These are phyloP conservation scores for Clitocybe nebularis DNA, from an alignment of 1,284 basidiomycete genomes.

Conservation along the genomic window DNA sequence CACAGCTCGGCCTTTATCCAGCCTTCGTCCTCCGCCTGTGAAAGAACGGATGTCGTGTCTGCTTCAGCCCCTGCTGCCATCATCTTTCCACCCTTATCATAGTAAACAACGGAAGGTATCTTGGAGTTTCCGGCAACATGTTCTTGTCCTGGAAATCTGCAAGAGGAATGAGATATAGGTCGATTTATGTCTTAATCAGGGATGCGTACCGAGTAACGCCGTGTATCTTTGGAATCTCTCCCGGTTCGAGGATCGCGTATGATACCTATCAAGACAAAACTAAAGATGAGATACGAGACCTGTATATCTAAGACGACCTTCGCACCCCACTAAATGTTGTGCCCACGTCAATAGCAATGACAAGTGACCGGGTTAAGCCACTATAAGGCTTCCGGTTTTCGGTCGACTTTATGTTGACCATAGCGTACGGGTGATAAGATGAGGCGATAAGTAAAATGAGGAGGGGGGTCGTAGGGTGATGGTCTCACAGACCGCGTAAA, in stretches of 20 bases:
- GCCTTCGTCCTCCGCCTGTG: conserved; percentile 66
- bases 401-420: conserved; percentile 35
- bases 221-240: conserved; percentile 68
- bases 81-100: conserved; percentile 58
- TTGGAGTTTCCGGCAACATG: conserved; percentile 81
- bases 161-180: background rate
- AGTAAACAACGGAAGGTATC: conserved; percentile 73
- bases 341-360: conserved; percentile 71
- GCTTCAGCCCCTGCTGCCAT: conserved; percentile 73
- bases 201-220: conserved; percentile 60
- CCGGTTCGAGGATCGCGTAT: conserved; percentile 72
- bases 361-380: conserved; percentile 58
- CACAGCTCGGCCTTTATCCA: conserved; percentile 74
- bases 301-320: conserved; percentile 4
- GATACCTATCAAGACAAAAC: conserved; percentile 41
- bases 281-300: conserved; percentile 8
- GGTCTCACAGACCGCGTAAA: conserved; percentile 4
- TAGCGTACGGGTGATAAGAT: background rate
- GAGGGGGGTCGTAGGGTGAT: background rate
- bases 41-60: conserved; percentile 51
- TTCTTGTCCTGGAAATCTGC: conserved; percentile 77
- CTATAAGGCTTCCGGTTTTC: conserved; percentile 70
- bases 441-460: background rate
- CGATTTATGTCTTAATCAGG: background rate
- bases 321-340: conserved; percentile 70